Evolutionary conservation across 139 green algal genomes (phyloP).

Genomic region (Dunaliella primolecta): DNA sequence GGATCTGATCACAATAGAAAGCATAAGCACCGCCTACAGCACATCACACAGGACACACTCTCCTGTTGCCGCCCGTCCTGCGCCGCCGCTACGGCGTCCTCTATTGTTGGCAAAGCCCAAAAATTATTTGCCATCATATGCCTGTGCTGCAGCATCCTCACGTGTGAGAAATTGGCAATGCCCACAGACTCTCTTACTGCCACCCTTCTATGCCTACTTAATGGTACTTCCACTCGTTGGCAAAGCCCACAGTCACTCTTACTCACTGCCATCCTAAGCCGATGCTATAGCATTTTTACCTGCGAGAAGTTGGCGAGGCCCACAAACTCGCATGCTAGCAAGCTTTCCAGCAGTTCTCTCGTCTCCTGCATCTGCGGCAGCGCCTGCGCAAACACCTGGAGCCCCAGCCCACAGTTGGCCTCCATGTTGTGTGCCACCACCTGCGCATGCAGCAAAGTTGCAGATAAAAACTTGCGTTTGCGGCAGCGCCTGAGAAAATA

Average conservation of each 20-base stretch:
- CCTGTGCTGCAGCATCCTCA: background rate
- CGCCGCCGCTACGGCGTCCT: no score
- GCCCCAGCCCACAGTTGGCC: conserved; percentile 28
- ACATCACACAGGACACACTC: no score
- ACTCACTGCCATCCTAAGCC: background rate
- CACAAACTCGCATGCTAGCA: conserved; percentile 53
- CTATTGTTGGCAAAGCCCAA: no score
- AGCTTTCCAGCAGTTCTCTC: conserved; percentile 28
- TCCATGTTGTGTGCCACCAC: conserved; percentile 28
- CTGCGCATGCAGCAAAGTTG: conserved; percentile 33
- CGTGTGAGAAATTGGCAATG: conserved; percentile 22
- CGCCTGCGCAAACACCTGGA: conserved; percentile 32
- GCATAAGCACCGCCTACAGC: no score
- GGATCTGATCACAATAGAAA: no score
- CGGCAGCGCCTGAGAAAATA: conserved; percentile 14
- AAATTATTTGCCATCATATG: no score
- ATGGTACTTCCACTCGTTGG: no score
- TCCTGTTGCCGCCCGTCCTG: no score
- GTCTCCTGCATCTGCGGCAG: conserved; percentile 46
- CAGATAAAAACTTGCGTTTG: no score
- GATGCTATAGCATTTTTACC: background rate
- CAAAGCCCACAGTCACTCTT: no score
- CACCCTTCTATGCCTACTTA: background rate
- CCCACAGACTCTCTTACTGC: no score
- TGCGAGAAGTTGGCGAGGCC: conserved; percentile 24